Evolutionary conservation across 306 rosid genomes (phyloP).

Genomic region (Cyclanthera cordifolia): DNA sequence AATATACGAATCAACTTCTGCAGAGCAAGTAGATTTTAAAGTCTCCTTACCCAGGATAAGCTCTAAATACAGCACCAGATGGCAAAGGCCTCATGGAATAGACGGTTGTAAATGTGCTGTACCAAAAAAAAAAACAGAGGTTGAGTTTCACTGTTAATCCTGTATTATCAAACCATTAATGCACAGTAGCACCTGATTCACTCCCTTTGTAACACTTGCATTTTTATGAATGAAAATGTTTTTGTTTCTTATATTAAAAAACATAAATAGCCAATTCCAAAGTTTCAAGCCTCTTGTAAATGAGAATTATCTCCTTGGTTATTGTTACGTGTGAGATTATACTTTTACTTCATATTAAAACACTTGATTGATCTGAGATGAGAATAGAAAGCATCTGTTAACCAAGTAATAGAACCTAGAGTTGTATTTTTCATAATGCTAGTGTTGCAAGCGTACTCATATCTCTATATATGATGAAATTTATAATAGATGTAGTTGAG

Average conservation of each 20-base stretch:
- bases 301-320: neutral
- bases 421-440: neutral
- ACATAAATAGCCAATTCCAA: neutral
- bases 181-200: too few species aligned
- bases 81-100: conserved; percentile 90
- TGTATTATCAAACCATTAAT: too few species aligned
- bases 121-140: conserved; percentile 10
- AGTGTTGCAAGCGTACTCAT: neutral
- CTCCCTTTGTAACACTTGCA: too few species aligned
- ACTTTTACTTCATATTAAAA: neutral
- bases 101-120: conserved; percentile 70
- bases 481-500: neutral
- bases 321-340: neutral
- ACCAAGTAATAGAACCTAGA: neutral
- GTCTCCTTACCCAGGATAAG: conserved; percentile 73
- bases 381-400: neutral
- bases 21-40: neutral
- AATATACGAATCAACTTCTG: neutral
- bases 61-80: conserved; percentile 80
- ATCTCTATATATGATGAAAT: neutral
- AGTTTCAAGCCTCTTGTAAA: neutral
- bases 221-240: too few species aligned
- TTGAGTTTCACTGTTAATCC: neutral
- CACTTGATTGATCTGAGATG: neutral
- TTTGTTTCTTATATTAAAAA: too few species aligned